These are phyloP conservation scores for Emmonsiellopsis sp. DNA, from an alignment of 2,329 filamentous ascomycete genomes.

Conservation along the genomic window DNA sequence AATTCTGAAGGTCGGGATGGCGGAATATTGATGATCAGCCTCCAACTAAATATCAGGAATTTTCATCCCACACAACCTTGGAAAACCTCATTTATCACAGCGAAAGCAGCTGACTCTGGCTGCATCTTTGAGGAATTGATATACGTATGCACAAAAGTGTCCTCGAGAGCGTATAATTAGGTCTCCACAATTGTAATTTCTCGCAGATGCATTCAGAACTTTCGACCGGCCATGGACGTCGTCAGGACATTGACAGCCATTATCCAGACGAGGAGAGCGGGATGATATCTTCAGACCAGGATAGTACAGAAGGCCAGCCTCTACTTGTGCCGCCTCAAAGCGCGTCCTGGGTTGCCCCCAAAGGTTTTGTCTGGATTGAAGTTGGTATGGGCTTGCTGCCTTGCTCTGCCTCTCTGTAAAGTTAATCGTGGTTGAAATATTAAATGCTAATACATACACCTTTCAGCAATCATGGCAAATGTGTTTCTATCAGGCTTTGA, in stretches of 20 bases:
- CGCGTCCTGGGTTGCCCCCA: constrained; percentile 38
- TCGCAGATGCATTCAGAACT: not conserved
- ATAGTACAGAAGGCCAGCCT: constrained; percentile 16
- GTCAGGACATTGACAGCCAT: not conserved
- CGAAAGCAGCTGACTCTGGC: not conserved
- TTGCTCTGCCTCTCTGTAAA: too few species aligned
- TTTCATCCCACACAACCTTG: not conserved
- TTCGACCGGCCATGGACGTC: not conserved
- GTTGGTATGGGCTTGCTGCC: constrained; percentile 26
- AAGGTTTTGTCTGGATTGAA: constrained; percentile 50
- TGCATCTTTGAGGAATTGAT: not conserved
- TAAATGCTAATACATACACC: not conserved
- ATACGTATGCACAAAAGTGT: not conserved
- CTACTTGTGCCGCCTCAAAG: constrained; percentile 12
- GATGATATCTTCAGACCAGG: not conserved
- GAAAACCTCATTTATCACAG: not conserved
- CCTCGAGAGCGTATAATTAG: not conserved
- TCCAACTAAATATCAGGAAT: not conserved
- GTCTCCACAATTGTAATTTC: not conserved
- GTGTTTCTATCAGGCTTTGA: constrained; percentile 52
- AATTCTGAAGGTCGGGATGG: too few species aligned
- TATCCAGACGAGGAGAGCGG: not conserved
- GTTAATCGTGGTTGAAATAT: not conserved
- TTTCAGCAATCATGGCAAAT: constrained; percentile 50
- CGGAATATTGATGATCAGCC: too few species aligned